phyloP scores from a whole-genome alignment of 1,284 basidiomycete species.

The Fomes fomentarius region DNA sequence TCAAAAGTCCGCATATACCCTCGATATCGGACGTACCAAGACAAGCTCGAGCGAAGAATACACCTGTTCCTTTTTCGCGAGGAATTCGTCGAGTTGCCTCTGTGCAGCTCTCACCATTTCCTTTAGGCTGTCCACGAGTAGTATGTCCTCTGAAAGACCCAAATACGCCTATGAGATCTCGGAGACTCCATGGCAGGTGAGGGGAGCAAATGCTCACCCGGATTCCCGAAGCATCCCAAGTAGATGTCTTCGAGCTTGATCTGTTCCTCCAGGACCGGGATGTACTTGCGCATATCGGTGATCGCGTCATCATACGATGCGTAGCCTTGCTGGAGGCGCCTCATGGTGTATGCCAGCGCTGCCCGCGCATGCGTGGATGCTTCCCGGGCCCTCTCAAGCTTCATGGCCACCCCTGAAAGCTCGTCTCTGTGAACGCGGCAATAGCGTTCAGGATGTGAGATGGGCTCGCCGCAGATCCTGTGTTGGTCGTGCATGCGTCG shows the following conservation, averaged over 20 bases:
- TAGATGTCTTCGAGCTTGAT: too few species aligned
- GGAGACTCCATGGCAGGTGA: too few species aligned
- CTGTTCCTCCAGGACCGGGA: background rate
- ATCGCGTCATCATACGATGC: background rate
- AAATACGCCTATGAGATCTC: too few species aligned
- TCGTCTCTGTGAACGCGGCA: background rate
- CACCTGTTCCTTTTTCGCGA: background rate
- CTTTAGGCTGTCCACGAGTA: background rate
- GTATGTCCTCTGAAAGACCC: too few species aligned
- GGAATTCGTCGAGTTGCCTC: background rate
- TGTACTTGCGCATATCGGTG: background rate
- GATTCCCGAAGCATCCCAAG: too few species aligned
- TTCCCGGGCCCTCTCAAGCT: background rate
- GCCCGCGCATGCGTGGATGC: background rate
- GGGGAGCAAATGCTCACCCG: too few species aligned
- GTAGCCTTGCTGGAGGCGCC: background rate
- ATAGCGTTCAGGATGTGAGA: background rate
- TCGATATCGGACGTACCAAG: background rate
- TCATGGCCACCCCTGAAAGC: background rate
- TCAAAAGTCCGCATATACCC: background rate
- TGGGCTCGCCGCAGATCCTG: background rate
- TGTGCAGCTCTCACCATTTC: background rate
- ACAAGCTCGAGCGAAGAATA: background rate
- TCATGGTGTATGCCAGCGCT: background rate
- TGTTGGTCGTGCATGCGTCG: background rate